Base-by-base conservation (phyloP, 176 grass and related monocot genomes). In the Raddia guianensis region DNA sequence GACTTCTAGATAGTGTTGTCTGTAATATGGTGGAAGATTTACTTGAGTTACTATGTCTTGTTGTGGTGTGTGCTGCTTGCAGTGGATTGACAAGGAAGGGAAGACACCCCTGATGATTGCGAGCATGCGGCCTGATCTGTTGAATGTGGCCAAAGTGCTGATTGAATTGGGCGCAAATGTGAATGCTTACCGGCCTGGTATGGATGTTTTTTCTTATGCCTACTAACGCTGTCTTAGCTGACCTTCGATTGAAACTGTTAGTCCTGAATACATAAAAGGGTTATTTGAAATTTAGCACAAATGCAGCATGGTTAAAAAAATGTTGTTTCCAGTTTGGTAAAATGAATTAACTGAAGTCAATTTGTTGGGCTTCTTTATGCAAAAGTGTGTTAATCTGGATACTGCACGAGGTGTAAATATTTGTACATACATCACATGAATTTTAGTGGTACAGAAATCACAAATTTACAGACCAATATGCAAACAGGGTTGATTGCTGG, bases 81-180 rank as follows among this genome's bases (percentile, higher is more conserved):
- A 98, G 92, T 98, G 95, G 95, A 87, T 98, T 27, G 95, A 98
- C 83, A 95, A 95, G 74, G 95, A 98, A 63, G 95, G 95, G 55
- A 98, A 91, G 84, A 98, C 88, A 1, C 92, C 92, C 2, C 86
- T 98, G 63, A 95, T 98, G 76, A n/a, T 87, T 3, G 92, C 95
- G 4, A 93, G 88, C 78, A 60, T 95, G 92, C 87, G 92, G 40
- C 84, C 81, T 59, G 92, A 98, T 84, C 89, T 95, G 50, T 43
- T 93, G 1, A 78, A 89, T 63, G 95, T 98, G 33, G 92, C 88
- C 1, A 87, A 89, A 53, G 55, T 70, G 43, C 68, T 98, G 7
- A 76, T 98, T 44, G 92, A 98, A 19, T 50, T 95, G 79, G 95
- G 90, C 20, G 90, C 96, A 52, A 95, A 98, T 87, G 90, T 98